Conservation (phyloP, 371 early-diverging fungal genomes). For the Parasitella parasitica region DNA sequence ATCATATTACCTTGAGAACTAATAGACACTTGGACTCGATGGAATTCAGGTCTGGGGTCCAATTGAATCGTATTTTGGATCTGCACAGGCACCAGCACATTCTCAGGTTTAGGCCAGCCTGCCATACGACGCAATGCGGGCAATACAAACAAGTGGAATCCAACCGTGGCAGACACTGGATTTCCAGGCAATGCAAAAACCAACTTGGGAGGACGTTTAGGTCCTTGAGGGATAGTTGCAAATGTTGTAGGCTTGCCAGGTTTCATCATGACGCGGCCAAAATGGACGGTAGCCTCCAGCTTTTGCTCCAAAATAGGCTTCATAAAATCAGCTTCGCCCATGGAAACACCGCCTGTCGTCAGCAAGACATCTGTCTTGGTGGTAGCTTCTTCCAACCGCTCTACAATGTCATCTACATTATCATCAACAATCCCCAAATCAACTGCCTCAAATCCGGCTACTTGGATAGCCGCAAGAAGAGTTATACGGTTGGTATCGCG, state of each 20-base stretch:
- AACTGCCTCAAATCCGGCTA: constrained; percentile 64
- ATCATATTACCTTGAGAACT: constrained; percentile 26
- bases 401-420: constrained; percentile 56
- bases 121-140: constrained; percentile 81
- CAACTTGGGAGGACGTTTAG: constrained; percentile 37
- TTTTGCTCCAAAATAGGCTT: constrained; percentile 81
- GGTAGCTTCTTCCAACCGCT: constrained; percentile 53
- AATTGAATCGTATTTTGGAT: constrained; percentile 62
- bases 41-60: constrained; percentile 87
- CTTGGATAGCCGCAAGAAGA: constrained; percentile 62
- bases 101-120: constrained; percentile 50
- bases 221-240: constrained; percentile 64
- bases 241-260: constrained; percentile 96
- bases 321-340: constrained; percentile 93
- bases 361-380: constrained; percentile 74
- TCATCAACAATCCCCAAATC: constrained; percentile 83
- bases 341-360: constrained; percentile 92
- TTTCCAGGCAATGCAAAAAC: constrained; percentile 93
- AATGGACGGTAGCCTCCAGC: constrained; percentile 74
- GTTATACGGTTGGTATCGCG: constrained; percentile 88
- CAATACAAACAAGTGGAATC: constrained; percentile 85
- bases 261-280: constrained; percentile 91
- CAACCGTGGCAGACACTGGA: constrained; percentile 88
- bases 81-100: constrained; percentile 60
- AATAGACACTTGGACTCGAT: constrained; percentile 60